These are phyloP conservation scores for Fusarium poae DNA, from an alignment of 2,329 filamentous ascomycete genomes.

Conservation along the genomic window DNA sequence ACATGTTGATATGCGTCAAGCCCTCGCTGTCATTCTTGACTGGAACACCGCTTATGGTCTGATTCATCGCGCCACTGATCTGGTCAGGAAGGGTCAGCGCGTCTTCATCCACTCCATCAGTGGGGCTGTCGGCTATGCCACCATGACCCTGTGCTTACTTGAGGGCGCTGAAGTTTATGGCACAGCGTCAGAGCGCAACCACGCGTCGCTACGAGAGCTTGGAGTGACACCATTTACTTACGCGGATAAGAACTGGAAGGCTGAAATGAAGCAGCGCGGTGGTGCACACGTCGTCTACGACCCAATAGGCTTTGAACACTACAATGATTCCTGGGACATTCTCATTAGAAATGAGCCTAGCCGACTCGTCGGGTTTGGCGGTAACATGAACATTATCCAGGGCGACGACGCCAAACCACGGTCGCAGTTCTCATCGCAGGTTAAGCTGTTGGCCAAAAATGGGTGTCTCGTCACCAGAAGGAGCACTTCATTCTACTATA, in stretches of 20 bases:
- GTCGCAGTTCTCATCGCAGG: slow-evolving; percentile 49
- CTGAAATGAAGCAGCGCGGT: slow-evolving; percentile 58
- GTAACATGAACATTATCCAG: slow-evolving; percentile 52
- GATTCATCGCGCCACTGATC: slow-evolving; percentile 54
- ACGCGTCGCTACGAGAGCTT: slow-evolving; percentile 54
- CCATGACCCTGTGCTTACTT: slow-evolving; percentile 57
- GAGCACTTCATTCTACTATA: slow-evolving; percentile 54
- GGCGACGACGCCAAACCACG: slow-evolving; percentile 50
- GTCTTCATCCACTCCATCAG: slow-evolving; percentile 66
- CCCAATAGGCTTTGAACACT: slow-evolving; percentile 64
- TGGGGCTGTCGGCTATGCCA: slow-evolving; percentile 62
- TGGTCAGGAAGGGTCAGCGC: slow-evolving; percentile 57
- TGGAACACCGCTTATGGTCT: slow-evolving; percentile 60
- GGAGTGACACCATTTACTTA: slow-evolving; percentile 62
- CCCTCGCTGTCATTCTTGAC: slow-evolving; percentile 58
- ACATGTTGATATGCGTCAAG: slow-evolving; percentile 57
- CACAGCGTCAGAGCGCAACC: slow-evolving; percentile 62
- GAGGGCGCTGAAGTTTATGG: slow-evolving; percentile 63
- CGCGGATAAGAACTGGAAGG: slow-evolving; percentile 63
- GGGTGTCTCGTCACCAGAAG: slow-evolving; percentile 48
- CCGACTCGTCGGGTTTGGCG: slow-evolving; percentile 57
- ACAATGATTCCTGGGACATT: slow-evolving; percentile 63
- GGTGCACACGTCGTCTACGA: slow-evolving; percentile 64
- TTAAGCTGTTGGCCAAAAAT: slow-evolving; percentile 54
- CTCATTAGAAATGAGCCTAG: slow-evolving; percentile 53